Percentiles rank a stretch among this genome's conserved stretches.
phyloP scores from a whole-genome alignment of 108 stramenopile species.

The Cyclotella sp. region DNA sequence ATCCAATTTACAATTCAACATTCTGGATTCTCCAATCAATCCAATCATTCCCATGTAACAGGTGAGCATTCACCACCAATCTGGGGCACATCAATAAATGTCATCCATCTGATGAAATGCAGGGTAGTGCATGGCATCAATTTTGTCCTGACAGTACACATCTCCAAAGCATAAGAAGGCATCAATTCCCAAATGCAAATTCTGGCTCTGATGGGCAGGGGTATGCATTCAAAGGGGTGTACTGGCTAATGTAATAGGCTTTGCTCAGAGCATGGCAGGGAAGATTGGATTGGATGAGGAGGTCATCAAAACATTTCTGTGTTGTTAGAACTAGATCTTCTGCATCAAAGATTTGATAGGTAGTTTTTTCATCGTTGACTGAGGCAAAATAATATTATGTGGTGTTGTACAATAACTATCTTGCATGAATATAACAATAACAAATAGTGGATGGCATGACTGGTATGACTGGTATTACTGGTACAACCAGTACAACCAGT shows the following conservation, averaged over 20 bases:
- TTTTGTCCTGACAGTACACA: slow-evolving; percentile 95
- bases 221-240: slow-evolving; percentile 93
- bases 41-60: slow-evolving; percentile 44
- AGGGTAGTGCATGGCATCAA: slow-evolving; percentile 95
- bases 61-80: slow-evolving; percentile 40
- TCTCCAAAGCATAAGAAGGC: slow-evolving; percentile 91
- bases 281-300: slow-evolving; percentile 88
- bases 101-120: slow-evolving; percentile 98
- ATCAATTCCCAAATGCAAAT: slow-evolving; percentile 71
- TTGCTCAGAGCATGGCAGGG: slow-evolving; percentile 88
- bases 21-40: slow-evolving; percentile 25
- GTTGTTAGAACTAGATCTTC: slow-evolving; percentile 79
- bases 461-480: too few species aligned
- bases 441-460: too few species aligned
- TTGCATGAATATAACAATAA: too few species aligned
- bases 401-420: too few species aligned
- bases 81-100: slow-evolving; percentile 60
- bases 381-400: slow-evolving; percentile 71
- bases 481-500: too few species aligned
- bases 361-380: slow-evolving; percentile 29
- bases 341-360: slow-evolving; percentile 61
- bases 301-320: slow-evolving; percentile 75
- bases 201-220: slow-evolving; percentile 92
- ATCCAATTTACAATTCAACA: slow-evolving; percentile 48
- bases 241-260: slow-evolving; percentile 89